Evolutionary conservation across 2,329 filamentous ascomycete species (phyloP), one percentile per base, ranked within the genome.

Genomic region (Colletotrichum agaves): DNA sequence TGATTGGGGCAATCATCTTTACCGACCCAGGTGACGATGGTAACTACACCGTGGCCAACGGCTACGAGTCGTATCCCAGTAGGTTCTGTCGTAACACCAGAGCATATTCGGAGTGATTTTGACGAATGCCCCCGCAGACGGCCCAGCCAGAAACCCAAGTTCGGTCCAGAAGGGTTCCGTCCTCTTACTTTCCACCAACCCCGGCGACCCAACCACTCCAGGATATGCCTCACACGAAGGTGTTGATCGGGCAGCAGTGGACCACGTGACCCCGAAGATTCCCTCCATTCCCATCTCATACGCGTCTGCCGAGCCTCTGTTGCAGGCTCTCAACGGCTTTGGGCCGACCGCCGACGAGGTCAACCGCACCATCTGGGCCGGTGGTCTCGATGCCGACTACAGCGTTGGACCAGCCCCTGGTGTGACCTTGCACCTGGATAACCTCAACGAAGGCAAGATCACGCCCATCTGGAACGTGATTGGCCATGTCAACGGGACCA

Each of bases 231-330:
- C 92, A 0, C 91, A 91, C 73, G 89, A 91, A 13, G 92, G 88
- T 31, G 88, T 84, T 5, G 88, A 90, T 31, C 88, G 93, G 11
- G 82, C 89, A 47, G 87, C 90, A 43, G 84, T 86, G 1, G 83
- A 88, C 2, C 77, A 83, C 23, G 86, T 88, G 1, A 91, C 90
- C 17, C 91, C 93, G 0, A 86, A 85, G 11, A 96, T 97, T 56
- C 93, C 93, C 0, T 95, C 93, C 0, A 80, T 97, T 0, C 93
- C 93, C 0, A 90, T 97, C 44, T 96, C 93, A 0, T 95, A 94
- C 74, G 78, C 82, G 3, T 92, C 95, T 69, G 93, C 90, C 0
- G 80, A 93, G 12, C 93, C 93, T 4, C 84, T 97, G 10, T 84
- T 97, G n/a, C 88, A 88, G 72, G 88, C 92, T 1, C 84, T 97